phyloP scores from a whole-genome alignment of 192 early-diverging fungal genomes.

The Haplosporangium gracile region DNA sequence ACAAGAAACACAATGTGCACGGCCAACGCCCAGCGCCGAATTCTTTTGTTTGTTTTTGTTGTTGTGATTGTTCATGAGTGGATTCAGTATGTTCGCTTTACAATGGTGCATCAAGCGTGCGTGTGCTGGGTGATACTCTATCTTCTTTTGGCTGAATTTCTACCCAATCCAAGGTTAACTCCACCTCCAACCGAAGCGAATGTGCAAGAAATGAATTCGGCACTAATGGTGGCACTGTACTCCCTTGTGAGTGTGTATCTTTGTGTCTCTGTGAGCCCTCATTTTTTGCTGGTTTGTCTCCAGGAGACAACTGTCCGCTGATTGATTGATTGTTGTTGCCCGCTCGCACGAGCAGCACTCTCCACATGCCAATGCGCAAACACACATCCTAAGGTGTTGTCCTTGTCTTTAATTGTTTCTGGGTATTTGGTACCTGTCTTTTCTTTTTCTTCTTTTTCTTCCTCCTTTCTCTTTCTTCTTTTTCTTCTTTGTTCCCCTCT shows the following conservation, averaged over 20 bases:
- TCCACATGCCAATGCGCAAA: constrained; percentile 6
- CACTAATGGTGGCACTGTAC: not conserved
- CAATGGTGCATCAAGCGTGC: not conserved
- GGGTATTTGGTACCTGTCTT: not conserved
- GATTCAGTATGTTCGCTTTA: constrained; percentile 14
- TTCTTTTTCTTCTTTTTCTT: not conserved
- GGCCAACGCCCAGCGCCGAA: no score
- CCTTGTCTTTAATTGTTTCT: not conserved
- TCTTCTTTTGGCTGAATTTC: not conserved
- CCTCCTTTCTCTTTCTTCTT: not conserved
- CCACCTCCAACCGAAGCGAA: not conserved
- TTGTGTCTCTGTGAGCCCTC: not conserved
- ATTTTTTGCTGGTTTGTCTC: not conserved
- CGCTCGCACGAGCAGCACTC: not conserved
- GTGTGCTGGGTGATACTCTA: constrained; percentile 14
- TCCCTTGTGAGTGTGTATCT: not conserved
- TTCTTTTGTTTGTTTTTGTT: no score
- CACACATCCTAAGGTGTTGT: not conserved
- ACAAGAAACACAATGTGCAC: no score
- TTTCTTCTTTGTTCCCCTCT: not conserved
- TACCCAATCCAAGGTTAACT: not conserved
- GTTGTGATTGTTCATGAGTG: not conserved
- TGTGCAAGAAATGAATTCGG: not conserved
- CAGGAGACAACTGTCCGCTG: not conserved
- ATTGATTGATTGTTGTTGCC: not conserved